phyloP scores from a whole-genome alignment of 352 stramenopile genomes.

The Globisporangium nunn region DNA sequence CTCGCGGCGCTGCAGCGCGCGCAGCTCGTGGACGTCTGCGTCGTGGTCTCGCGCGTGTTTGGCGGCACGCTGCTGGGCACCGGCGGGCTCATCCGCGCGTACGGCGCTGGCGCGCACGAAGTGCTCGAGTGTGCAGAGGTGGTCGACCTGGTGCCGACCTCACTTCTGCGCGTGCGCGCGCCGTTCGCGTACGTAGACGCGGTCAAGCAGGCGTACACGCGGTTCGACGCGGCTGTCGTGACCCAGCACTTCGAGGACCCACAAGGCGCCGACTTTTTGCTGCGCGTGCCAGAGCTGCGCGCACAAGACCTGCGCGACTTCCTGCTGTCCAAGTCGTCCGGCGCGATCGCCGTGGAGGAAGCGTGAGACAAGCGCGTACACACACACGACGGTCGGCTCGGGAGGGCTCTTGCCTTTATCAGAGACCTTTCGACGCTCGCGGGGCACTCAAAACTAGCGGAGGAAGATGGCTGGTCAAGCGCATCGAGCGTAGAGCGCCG shows the following conservation, averaged over 20 bases:
- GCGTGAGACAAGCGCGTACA: not conserved
- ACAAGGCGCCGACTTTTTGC: slow-evolving; percentile 26
- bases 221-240: slow-evolving; percentile 36
- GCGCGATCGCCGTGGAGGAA: slow-evolving; percentile 15
- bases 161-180: slow-evolving; percentile 20
- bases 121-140: slow-evolving; percentile 45
- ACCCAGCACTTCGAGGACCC: slow-evolving; percentile 27
- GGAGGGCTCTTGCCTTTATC: too few species aligned
- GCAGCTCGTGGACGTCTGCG: slow-evolving; percentile 58
- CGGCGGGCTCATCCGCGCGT: slow-evolving; percentile 66
- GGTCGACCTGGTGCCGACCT: slow-evolving; percentile 42
- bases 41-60: slow-evolving; percentile 72
- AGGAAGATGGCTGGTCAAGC: too few species aligned
- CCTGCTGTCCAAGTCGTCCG: slow-evolving; percentile 40
- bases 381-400: too few species aligned
- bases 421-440: too few species aligned
- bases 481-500: too few species aligned
- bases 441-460: too few species aligned
- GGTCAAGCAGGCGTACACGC: slow-evolving; percentile 40
- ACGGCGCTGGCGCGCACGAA: slow-evolving; percentile 50
- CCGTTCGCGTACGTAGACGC: slow-evolving; percentile 31
- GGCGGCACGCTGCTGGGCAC: slow-evolving; percentile 66
- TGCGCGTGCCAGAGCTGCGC: slow-evolving; percentile 33
- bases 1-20: slow-evolving; percentile 46
- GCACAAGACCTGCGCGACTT: slow-evolving; percentile 25